Evolutionary conservation across 345 rosid species (phyloP), one percentile per base, ranked within the genome.

Genomic region (Viola odorata): DNA sequence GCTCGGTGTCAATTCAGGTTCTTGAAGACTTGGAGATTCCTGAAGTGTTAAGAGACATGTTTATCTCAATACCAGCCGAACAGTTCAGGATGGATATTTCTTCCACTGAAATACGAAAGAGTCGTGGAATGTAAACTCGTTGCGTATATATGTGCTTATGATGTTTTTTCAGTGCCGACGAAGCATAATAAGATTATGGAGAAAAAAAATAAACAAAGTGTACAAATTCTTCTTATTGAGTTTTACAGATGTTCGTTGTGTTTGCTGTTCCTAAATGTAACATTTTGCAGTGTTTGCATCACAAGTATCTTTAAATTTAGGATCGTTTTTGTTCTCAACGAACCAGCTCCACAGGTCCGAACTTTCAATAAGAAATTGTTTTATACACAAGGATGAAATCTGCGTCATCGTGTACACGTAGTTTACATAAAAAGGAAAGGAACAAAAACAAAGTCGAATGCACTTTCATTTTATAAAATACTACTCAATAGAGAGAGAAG

Each of bases 21-120:
- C 91, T 88, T 9, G 86, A 88, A 70, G 92, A 88, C 73, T 66
- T 88, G 48, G 89, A 83, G 58, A 83, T 90, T 65, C 97, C 96
- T 53, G 82, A 79, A 68, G 75, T 60, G 62, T 53, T 94, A 53
- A 71, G 42, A 41, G 96, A 80, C 55, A 83, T 94, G 91, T 90
- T 94, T 37, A 47, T 77, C 54, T 61, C 97, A 7, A 76, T 90
- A 77, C 89, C 96, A 59, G 70, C 62, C 12, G 86, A 92, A n/a
- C 67, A 0, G 42, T 94, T 94, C 68, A 76, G 84, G 15, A 66
- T 88, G 83, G 91, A 94, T 71, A 70, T 90, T 57, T 88, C 97
- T 53, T 90, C 99, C 50, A 81, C 91, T 8, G 88, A 85, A 55
- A 55, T 90, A 63, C 79, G 98, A 67, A 75, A 75, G 57, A 71